A percentile compares a stretch with the other conserved stretches of the same genome.
Evolutionary conservation across 768 basidiomycete genomes (phyloP).

Genomic region (Termitomyces eurrhizus): DNA sequence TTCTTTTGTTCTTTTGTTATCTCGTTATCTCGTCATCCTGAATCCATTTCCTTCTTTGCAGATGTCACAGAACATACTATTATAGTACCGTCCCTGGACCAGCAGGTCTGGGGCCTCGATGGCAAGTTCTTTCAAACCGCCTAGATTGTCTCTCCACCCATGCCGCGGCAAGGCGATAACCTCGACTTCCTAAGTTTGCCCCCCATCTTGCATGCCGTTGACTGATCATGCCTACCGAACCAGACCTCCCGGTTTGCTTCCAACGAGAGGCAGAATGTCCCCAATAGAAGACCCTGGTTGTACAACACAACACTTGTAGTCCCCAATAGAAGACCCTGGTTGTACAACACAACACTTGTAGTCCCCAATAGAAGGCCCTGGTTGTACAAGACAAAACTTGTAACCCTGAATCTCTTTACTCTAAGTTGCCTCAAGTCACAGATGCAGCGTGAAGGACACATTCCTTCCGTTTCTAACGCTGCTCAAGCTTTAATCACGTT

Average conservation of each 20-base stretch:
- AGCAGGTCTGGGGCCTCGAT: background rate
- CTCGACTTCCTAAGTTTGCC: background rate
- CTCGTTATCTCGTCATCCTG: background rate
- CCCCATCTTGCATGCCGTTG: background rate
- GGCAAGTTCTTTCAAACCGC: no score
- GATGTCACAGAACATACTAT: background rate
- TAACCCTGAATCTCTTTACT: no score
- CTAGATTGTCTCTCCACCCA: no score
- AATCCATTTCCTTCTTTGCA: background rate
- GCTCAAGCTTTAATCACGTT: background rate
- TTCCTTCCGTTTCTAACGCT: background rate
- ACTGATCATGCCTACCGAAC: background rate
- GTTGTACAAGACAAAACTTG: background rate
- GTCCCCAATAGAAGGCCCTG: background rate
- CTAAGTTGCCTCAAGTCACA: background rate
- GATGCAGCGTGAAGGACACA: background rate
- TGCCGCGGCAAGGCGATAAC: background rate
- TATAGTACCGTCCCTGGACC: background rate
- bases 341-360: background rate
- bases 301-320: background rate
- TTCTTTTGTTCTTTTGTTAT: no score
- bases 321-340: background rate
- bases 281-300: background rate
- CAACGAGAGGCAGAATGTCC: background rate
- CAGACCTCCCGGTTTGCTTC: background rate